These are phyloP conservation scores for Nicotiana noctiflora DNA, from an alignment of 257 asterid species.

Conservation along the genomic window DNA sequence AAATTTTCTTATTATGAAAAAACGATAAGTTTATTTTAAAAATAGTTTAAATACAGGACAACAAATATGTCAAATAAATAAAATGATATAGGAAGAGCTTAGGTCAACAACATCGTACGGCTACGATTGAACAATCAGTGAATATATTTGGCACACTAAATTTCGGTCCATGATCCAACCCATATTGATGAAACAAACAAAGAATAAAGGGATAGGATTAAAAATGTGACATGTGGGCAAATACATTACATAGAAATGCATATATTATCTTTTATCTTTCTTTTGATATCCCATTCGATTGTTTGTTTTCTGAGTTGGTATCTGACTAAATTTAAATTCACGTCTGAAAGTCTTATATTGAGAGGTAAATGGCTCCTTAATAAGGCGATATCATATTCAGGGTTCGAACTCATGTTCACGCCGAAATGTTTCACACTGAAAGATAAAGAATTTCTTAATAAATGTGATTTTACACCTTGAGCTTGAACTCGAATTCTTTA, in stretches of 20 bases:
- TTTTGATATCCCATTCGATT: too few relatives aligned
- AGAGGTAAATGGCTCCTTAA: too few relatives aligned
- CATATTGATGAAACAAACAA: neutral
- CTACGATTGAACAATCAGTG: neutral
- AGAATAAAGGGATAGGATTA: neutral
- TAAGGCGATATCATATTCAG: too few relatives aligned
- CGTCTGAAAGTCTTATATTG: too few relatives aligned
- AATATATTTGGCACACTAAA: neutral
- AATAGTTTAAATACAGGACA: neutral
- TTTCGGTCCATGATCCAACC: neutral
- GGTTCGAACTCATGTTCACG: too few relatives aligned
- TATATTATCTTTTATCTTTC: too few relatives aligned
- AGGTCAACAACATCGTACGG: neutral
- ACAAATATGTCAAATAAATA: neutral
- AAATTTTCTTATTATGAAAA: neutral
- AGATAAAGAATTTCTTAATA: too few relatives aligned
- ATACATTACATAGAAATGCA: too few relatives aligned
- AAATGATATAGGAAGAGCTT: neutral
- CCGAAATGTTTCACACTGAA: too few relatives aligned
- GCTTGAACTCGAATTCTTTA: rapidly evolving
- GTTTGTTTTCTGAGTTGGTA: too few relatives aligned
- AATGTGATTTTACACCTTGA: too few relatives aligned
- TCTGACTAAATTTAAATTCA: too few relatives aligned
- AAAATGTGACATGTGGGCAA: neutral
- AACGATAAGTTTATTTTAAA: neutral